Base-by-base conservation (phyloP, 192 early-diverging fungal species). In the Podochytrium sp. region DNA sequence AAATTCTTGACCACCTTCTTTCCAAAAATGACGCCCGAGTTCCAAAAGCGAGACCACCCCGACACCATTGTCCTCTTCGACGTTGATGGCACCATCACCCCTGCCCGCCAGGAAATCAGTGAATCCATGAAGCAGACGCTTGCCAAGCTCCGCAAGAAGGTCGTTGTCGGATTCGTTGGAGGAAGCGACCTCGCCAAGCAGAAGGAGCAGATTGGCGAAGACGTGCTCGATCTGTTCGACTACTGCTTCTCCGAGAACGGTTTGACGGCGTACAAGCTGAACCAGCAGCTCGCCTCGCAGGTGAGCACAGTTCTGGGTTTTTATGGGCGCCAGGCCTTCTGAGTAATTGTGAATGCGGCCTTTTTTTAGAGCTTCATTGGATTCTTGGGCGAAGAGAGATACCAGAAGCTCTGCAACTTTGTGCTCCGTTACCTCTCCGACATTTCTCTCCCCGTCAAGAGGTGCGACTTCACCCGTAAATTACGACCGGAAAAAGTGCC, bases 221-320 rank as follows among this genome's bases (percentile, higher is more conserved):
- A 88, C 74, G 93, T 90, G 39, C 59, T 96, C 23, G 80, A 91
- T 32, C 79, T 92, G 77, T 98, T 98, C 84, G 97, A 99, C 80
- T 99, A 86, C 81, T 93, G 90, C 79, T 99, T 99, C 81, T 90
- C 96, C 40, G 96, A 99, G 81, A 99, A 99, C 87, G 97, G 97
- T 14, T 86, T 99, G 66, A 97, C 94, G 20, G 95, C 97, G 30
- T 99, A 90, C 86, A 88, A 91, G 69, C 43, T 85, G 68, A 93
- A 94, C 58, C 52, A 87, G 69, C 73, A 87, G 71, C 83, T 95
- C 23, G 82, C 85, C 10, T 92, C 92, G 33, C 85, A 89, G 77
- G 88, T 86, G 79, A 78, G 53, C 66, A 23, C 12, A 38, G 10
- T 50, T 25, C 23, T 73, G 25, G 14, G 16, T 43, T 18, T 10